Conservation (phyloP, 2,329 filamentous ascomycete genomes). For the Sphaerulina vaccinii region DNA sequence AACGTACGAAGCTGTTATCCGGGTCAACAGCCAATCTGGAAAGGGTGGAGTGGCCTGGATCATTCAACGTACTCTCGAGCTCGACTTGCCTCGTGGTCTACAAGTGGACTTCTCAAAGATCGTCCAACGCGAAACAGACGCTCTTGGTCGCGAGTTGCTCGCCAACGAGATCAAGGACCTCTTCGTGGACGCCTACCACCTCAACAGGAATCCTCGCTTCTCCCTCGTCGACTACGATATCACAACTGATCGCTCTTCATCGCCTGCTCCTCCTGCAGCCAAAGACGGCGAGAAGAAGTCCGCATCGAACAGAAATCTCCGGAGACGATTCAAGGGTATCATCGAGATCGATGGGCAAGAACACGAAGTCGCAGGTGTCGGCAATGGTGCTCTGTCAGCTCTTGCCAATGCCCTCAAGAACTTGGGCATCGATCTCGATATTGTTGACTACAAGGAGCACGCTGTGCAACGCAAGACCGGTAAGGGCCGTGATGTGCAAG, state of each 20-base stretch:
- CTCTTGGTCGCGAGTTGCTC: constrained; percentile 77
- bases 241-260: constrained; percentile 74
- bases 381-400: constrained; percentile 88
- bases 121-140: constrained; percentile 79
- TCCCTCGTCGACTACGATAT: constrained; percentile 89
- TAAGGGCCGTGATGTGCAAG: constrained; percentile 72
- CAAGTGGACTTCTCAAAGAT: constrained; percentile 88
- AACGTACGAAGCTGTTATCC: constrained; percentile 96
- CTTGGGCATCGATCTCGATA: constrained; percentile 82
- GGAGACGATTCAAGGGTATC: constrained; percentile 80
- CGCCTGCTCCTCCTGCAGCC: constrained; percentile 62
- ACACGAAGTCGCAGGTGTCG: constrained; percentile 73
- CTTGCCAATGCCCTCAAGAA: constrained; percentile 76
- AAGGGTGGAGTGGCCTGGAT: constrained; percentile 96
- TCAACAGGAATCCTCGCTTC: constrained; percentile 81
- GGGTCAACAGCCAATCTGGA: constrained; percentile 93
- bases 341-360: constrained; percentile 79
- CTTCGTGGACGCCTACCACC: constrained; percentile 86
- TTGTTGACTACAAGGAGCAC: constrained; percentile 95
- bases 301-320: constrained; percentile 68
- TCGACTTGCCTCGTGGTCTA: constrained; percentile 88
- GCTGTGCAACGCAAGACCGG: constrained; percentile 56
- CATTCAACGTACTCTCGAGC: constrained; percentile 80
- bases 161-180: constrained; percentile 79
- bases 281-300: constrained; percentile 52